Evolutionary conservation across 805 yeast genomes (phyloP).

Genomic region (Kluyveromyces wickerhamii): DNA sequence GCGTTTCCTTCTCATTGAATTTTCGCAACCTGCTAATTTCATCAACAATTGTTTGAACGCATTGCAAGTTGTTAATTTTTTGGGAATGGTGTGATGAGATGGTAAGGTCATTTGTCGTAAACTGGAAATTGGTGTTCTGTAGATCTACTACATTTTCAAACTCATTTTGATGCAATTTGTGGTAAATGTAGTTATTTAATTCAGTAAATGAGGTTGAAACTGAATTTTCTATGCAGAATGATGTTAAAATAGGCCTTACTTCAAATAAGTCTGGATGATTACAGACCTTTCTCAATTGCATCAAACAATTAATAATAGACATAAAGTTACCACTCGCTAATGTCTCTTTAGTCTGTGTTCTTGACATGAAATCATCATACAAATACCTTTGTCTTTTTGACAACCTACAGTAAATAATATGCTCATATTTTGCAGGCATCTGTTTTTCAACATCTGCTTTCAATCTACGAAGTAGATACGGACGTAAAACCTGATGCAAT

Average conservation of each 20-base stretch:
- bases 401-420: slow-evolving; percentile 81
- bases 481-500: slow-evolving; percentile 88
- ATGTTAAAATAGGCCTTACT: slow-evolving; percentile 88
- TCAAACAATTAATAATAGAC: slow-evolving; percentile 91
- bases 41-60: slow-evolving; percentile 37
- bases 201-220: slow-evolving; percentile 44
- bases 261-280: slow-evolving; percentile 96
- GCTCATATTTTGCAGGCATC: slow-evolving; percentile 98
- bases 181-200: slow-evolving; percentile 34
- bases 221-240: slow-evolving; percentile 66
- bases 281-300: slow-evolving; percentile 96
- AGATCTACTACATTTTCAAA: slow-evolving; percentile 36
- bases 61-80: slow-evolving; percentile 37
- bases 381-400: slow-evolving; percentile 87
- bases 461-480: slow-evolving; percentile 81
- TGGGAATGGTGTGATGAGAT: slow-evolving; percentile 41
- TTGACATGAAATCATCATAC: slow-evolving; percentile 94
- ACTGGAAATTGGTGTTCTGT: slow-evolving; percentile 51
- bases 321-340: slow-evolving; percentile 89
- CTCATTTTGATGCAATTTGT: slow-evolving; percentile 19
- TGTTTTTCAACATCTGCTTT: slow-evolving; percentile 97
- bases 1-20: slow-evolving; percentile 8
- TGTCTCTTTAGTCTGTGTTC: slow-evolving; percentile 93
- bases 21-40: slow-evolving; percentile 38
- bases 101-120: slow-evolving; percentile 38